Conservation (phyloP, 306 rosid genomes). For the Gastrolobium bilobum region DNA sequence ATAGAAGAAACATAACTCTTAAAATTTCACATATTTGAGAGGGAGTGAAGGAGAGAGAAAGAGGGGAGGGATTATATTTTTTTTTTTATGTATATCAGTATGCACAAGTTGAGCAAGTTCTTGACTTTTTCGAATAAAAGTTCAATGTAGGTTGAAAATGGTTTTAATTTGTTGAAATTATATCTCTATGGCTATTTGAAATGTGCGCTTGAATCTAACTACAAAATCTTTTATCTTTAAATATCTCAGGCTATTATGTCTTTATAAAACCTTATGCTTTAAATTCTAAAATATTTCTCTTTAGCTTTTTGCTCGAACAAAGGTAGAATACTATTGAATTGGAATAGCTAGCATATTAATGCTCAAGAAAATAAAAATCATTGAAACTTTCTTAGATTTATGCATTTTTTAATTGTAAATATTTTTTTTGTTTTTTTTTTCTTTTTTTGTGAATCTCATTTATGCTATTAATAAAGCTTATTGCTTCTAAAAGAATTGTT, state of each 20-base stretch:
- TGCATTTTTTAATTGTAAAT: background rate
- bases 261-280: background rate
- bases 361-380: too few species aligned
- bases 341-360: background rate
- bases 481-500: background rate
- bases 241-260: background rate
- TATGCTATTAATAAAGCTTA: background rate
- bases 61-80: background rate
- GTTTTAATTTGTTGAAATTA: background rate
- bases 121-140: background rate
- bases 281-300: background rate
- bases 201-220: conserved; percentile 12
- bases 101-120: background rate
- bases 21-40: background rate
- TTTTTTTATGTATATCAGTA: background rate
- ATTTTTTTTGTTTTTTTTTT: background rate
- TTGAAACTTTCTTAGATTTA: background rate
- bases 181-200: background rate
- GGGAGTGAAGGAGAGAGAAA: background rate
- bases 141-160: background rate
- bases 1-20: background rate
- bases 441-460: background rate
- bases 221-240: background rate
- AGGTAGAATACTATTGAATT: background rate
- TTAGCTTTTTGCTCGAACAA: conserved; percentile 8